Evolutionary conservation across 192 early-diverging fungal genomes (phyloP), one percentile per base, ranked within the genome.

Genomic region (Coemansia sp.): DNA sequence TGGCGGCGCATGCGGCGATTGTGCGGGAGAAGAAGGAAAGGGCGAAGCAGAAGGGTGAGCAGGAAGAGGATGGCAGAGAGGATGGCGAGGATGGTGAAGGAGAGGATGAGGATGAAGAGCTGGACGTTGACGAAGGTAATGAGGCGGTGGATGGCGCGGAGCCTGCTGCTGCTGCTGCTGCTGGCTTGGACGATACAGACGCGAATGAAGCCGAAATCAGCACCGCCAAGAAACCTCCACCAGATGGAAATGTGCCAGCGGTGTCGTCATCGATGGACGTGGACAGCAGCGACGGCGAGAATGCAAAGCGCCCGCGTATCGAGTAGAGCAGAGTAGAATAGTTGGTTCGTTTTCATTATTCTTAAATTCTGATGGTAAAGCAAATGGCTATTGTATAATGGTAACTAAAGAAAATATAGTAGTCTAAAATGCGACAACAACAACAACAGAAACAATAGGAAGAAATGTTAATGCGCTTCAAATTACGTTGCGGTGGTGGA

Each of bases 1-100:
- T 81, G n/a, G 78, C 67, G 13, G 63, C 63, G 12, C 64, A 71
- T 49, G 45, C 56, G 32, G 39, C 19, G 14, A 37, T 68, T 13
- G 39, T 67, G 0, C 69, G 65, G 44, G 73, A 81, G 20, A 81
- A 81, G 60, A 81, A 81, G 41, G 76, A 73, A 40, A 22, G 17
- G 51, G 67, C 67, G 6, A 57, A 55, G n/a, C 75, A 72, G 48
- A 58, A 72, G 12, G 65, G 41, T 0, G 70, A 74, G 3, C 56
- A 42, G 7, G 59, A 68, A 11, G 51, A 61, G 19, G 61, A 64
- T 59, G 48, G 39, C 1, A 57, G 64, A 40, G 67, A 68, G 7
- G 51, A 54, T 32, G 64, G 55, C 10, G 56, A 59, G 10, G 38
- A 58, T 58, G 44, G 22, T 19, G 32, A 46, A n/a, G 71, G 58